A percentile compares a stretch with the other conserved stretches of the same genome.
Evolutionary conservation across 2,329 filamentous ascomycete genomes (phyloP).

Genomic region (Myriosclerotinia scirpicola): DNA sequence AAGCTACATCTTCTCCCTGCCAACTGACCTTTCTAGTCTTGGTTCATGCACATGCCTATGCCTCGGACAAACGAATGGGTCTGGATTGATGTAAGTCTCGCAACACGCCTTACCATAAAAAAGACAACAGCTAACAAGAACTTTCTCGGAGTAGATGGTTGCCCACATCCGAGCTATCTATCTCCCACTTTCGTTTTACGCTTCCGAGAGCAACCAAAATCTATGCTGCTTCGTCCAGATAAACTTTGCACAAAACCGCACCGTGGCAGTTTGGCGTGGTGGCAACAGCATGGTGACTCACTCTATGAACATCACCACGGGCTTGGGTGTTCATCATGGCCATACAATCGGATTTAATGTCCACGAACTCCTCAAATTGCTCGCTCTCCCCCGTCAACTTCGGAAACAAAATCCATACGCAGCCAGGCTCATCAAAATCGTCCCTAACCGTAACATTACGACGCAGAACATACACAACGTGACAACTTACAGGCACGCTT

Average conservation of each 20-base stretch:
- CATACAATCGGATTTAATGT: conserved; percentile 1
- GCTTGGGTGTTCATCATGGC: background rate
- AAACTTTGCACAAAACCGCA: conserved; percentile 8
- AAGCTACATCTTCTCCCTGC: background rate
- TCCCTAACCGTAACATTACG: background rate
- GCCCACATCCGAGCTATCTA: conserved; percentile 4
- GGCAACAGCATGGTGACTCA: background rate
- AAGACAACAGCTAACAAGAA: background rate
- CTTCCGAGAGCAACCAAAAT: background rate
- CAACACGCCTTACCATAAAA: too few species aligned
- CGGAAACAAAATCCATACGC: conserved; percentile 9
- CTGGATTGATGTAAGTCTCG: conserved; percentile 7
- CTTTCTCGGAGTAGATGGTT: background rate
- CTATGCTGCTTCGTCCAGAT: background rate
- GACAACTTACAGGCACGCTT: background rate
- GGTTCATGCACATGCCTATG: conserved; percentile 16
- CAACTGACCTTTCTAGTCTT: background rate
- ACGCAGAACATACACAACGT: background rate
- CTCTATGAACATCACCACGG: background rate
- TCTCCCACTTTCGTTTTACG: background rate
- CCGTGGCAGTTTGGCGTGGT: conserved; percentile 1
- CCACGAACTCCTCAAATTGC: background rate
- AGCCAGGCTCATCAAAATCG: conserved; percentile 3
- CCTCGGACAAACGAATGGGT: background rate
- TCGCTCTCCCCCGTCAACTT: conserved; percentile 2